phyloP scores from a whole-genome alignment of 2,329 filamentous ascomycete genomes.

The Exophiala sideris region DNA sequence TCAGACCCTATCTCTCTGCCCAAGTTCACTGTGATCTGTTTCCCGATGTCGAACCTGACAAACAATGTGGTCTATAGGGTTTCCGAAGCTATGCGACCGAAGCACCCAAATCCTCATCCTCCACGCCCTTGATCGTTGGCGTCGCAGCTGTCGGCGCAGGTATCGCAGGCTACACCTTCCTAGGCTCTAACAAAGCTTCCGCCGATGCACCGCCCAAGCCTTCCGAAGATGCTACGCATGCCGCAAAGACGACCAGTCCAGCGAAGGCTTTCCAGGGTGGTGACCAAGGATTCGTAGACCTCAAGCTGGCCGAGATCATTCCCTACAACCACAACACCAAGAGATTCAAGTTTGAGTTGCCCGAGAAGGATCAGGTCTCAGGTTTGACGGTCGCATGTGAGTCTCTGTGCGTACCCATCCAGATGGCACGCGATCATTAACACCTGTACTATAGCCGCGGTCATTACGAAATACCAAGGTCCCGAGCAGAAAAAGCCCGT shows the following conservation, averaged over 20 bases:
- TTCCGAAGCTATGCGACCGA: conserved; percentile 71
- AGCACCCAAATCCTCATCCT: conserved; percentile 52
- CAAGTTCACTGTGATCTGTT: neutral
- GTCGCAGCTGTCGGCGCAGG: conserved; percentile 58
- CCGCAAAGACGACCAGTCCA: conserved; percentile 3
- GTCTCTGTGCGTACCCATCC: conserved; percentile 25
- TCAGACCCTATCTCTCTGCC: too few species aligned
- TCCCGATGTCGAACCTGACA: neutral
- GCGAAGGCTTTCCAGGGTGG: conserved; percentile 69
- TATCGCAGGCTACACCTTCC: conserved; percentile 53
- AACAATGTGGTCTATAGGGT: conserved; percentile 43
- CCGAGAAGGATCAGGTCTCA: conserved; percentile 77
- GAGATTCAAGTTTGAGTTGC: conserved; percentile 81
- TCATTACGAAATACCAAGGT: conserved; percentile 89
- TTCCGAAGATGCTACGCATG: conserved; percentile 13
- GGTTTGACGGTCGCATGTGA: conserved; percentile 74
- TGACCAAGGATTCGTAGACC: conserved; percentile 81
- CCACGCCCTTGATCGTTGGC: conserved; percentile 38
- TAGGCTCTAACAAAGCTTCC: conserved; percentile 33
- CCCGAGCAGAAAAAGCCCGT: conserved; percentile 79
- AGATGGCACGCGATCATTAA: conserved; percentile 3
- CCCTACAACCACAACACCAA: conserved; percentile 92
- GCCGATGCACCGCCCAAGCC: conserved; percentile 29
- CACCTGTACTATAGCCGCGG: conserved; percentile 51
- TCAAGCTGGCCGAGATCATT: conserved; percentile 76